Evolutionary conservation across 768 basidiomycete genomes (phyloP).

Genomic region (Rhizopogon vesiculosus): DNA sequence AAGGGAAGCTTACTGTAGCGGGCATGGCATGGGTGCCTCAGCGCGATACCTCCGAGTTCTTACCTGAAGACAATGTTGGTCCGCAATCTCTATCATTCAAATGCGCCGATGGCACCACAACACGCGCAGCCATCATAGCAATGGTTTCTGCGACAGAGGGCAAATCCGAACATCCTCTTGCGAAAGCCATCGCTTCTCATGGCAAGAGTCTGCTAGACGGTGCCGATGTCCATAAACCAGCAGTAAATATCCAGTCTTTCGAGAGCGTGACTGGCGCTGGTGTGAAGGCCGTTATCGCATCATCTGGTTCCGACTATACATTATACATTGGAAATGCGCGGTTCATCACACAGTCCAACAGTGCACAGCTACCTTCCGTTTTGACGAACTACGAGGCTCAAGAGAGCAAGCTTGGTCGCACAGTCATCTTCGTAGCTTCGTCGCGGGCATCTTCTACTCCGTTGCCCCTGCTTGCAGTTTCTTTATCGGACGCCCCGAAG

Average conservation of each 20-base stretch:
- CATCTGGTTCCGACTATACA: conserved; percentile 48
- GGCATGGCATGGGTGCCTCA: conserved; percentile 70
- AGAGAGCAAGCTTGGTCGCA: conserved; percentile 72
- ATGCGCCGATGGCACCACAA: conserved; percentile 61
- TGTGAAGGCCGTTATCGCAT: conserved; percentile 63
- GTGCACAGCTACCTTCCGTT: conserved; percentile 49
- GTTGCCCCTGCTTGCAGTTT: conserved; percentile 71
- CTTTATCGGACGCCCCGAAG: conserved; percentile 85
- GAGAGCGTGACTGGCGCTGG: conserved; percentile 90
- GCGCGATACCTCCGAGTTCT: conserved; percentile 22
- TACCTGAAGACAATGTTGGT: conserved; percentile 8
- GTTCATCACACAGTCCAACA: conserved; percentile 58
- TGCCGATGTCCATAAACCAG: conserved; percentile 37
- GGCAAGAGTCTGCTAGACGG: conserved; percentile 59
- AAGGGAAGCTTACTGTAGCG: conserved; percentile 86
- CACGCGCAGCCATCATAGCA: conserved; percentile 59
- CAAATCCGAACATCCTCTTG: conserved; percentile 93
- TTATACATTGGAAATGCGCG: conserved; percentile 72
- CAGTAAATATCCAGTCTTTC: conserved; percentile 64
- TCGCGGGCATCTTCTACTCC: conserved; percentile 33
- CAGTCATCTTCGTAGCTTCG: conserved; percentile 84
- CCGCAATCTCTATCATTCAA: conserved; percentile 10
- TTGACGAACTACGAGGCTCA: conserved; percentile 62
- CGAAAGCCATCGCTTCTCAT: conserved; percentile 84
- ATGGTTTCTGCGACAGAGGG: conserved; percentile 87